Evolutionary conservation across 2,329 filamentous ascomycete genomes (phyloP), one percentile per base, ranked within the genome.

Genomic region (Pseudogymnoascus pannorum): DNA sequence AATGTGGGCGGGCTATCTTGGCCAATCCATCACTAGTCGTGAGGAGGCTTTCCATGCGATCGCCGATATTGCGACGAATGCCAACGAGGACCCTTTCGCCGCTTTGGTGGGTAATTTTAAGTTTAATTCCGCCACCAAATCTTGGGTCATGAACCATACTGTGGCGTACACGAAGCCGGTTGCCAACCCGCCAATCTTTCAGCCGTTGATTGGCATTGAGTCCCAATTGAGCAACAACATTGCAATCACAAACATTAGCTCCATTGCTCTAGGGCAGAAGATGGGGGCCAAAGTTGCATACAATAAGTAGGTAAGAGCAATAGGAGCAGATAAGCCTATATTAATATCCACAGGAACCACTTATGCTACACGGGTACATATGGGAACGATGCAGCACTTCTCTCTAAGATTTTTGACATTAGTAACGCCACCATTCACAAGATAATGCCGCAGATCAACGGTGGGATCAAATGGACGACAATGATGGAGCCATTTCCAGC

Each of bases 61-160:
- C 60, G 9, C 24, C 35, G 44, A 60, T 18, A 42, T 62, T 11
- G 60, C 59, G 1, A 58, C 63, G 16, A 58, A 62, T 24, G 42
- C 61, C 16, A 60, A 31, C 14, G 60, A 62, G 26, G 63, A 64
- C 59, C 58, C 61, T n/a, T 61, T 59, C 14, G 61, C 61, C 8
- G 61, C 63, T 5, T 42, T 64, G 20, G 62, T 64, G 12, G 48
- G 51, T 5, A 61, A 61, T 9, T 40, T 35, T 14, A 57, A 58
- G 18, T 62, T 60, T 35, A 59, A 58, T n/a, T 57, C 62, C 24
- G 38, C 57, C 12, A 29, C 18, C 22, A 48, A 33, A n/a, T 22
- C 29, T 38, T 64, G 62, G 62, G 12, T 44, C 33, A 62, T 64
- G 33, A 44, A 38, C n/a, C 33, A 42, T 16, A 38, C 40, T 11